Conservation (phyloP, 2,329 filamentous ascomycete genomes). For the Byssothecium circinans region DNA sequence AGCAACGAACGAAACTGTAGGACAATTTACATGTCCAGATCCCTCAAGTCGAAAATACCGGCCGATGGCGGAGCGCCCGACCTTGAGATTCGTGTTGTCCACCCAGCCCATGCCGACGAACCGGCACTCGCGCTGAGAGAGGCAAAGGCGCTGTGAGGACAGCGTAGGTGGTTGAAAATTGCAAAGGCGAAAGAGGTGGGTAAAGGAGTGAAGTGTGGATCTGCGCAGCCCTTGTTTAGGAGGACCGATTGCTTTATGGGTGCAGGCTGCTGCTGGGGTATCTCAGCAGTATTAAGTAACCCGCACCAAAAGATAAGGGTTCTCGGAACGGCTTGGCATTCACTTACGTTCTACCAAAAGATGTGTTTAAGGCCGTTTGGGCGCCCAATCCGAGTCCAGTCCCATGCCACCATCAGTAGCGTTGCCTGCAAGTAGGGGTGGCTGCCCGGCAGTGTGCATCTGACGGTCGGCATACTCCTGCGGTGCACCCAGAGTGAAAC, state of each 20-base stretch:
- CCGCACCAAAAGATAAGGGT: slow-evolving; percentile 40
- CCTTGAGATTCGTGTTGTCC: slow-evolving; percentile 36
- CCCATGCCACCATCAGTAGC: not conserved
- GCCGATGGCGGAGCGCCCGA: slow-evolving; percentile 41
- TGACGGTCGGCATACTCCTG: not conserved
- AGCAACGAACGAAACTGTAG: not conserved
- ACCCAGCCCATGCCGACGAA: slow-evolving; percentile 30
- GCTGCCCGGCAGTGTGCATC: not conserved
- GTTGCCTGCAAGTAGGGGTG: not conserved
- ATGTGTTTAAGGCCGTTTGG: slow-evolving; percentile 22
- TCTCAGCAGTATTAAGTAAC: too few relatives aligned
- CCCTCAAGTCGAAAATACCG: slow-evolving; percentile 73
- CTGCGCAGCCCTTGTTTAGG: slow-evolving; percentile 10
- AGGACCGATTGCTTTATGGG: slow-evolving; percentile 16
- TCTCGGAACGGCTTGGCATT: slow-evolving; percentile 24
- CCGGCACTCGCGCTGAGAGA: not conserved
- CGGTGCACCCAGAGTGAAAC: not conserved
- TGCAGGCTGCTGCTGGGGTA: slow-evolving; percentile 9
- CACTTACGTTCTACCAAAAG: slow-evolving; percentile 5
- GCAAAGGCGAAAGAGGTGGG: not conserved
- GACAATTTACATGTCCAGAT: slow-evolving; percentile 72
- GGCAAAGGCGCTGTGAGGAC: not conserved
- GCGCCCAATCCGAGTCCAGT: slow-evolving; percentile 18
- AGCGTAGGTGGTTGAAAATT: not conserved
- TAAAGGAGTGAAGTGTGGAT: slow-evolving; percentile 10